A percentile compares a stretch with the other conserved stretches of the same genome.
These are phyloP conservation scores for Sporothrix mexicana DNA, from an alignment of 2,329 filamentous ascomycete species.

Conservation along the genomic window DNA sequence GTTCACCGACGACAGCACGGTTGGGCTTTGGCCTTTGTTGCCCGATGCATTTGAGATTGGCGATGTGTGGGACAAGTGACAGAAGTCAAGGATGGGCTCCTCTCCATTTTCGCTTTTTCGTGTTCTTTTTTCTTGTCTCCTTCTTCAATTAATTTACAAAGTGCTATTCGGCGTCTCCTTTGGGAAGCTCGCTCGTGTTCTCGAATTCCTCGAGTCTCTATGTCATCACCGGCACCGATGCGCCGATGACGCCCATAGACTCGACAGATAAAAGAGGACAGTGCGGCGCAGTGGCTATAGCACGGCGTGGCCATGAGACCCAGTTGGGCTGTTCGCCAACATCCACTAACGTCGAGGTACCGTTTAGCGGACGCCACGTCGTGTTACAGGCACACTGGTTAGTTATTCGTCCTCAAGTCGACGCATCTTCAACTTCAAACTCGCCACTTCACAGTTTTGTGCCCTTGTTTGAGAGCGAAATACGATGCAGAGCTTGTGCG, in stretches of 20 bases:
- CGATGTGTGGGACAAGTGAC: background rate
- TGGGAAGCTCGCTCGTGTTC: background rate
- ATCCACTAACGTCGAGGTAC: background rate
- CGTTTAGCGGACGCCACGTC: background rate
- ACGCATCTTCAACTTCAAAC: background rate
- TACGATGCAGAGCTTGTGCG: background rate
- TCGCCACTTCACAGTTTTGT: background rate
- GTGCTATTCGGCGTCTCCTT: background rate
- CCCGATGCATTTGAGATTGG: background rate
- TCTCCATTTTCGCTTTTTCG: background rate
- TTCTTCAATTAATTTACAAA: background rate
- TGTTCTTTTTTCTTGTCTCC: background rate
- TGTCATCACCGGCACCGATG: no score
- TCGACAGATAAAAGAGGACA: background rate
- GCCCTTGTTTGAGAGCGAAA: background rate
- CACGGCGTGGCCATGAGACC: slow-evolving; percentile 9
- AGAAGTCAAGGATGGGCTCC: no score
- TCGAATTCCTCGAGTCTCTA: no score
- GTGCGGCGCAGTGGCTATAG: background rate
- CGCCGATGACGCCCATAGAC: background rate
- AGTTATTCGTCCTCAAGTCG: background rate
- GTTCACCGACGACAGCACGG: background rate
- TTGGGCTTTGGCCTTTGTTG: background rate
- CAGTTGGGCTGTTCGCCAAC: background rate
- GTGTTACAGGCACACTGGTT: background rate